These are phyloP conservation scores for Fusarium tricinctum DNA, from an alignment of 2,329 filamentous ascomycete genomes.

Conservation along the genomic window DNA sequence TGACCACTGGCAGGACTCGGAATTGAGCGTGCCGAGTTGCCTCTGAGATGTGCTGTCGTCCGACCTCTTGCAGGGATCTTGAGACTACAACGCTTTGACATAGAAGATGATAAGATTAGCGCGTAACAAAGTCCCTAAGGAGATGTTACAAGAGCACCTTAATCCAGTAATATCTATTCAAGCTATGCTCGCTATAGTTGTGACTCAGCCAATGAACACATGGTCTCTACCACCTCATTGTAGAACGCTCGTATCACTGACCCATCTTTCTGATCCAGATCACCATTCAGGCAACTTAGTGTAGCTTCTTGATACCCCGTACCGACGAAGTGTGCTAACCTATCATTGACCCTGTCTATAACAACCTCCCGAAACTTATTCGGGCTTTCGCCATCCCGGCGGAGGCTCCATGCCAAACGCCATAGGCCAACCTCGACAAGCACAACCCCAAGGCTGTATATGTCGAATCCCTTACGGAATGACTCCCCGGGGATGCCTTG, in stretches of 20 bases:
- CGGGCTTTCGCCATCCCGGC: conserved; percentile 9
- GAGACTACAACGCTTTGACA: not conserved
- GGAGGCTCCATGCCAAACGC: conserved; percentile 3
- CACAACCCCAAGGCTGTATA: conserved; percentile 21
- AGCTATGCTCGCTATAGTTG: not conserved
- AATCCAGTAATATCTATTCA: not conserved
- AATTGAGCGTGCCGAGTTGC: no score
- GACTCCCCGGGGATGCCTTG: conserved; percentile 17
- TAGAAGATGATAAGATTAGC: not conserved
- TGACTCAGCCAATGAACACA: conserved; percentile 22
- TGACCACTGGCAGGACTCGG: not conserved
- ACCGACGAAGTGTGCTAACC: conserved; percentile 20
- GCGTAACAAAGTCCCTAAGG: conserved; percentile 9
- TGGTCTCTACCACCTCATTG: conserved; percentile 17
- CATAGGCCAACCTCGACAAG: conserved; percentile 21
- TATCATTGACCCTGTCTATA: not conserved
- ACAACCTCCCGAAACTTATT: conserved; percentile 5
- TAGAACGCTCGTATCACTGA: conserved; percentile 16
- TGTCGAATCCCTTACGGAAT: conserved; percentile 15
- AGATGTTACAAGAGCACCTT: not conserved
- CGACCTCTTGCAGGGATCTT: not conserved
- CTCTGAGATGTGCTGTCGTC: no score
- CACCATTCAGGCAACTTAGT: conserved; percentile 16
- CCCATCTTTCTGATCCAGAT: conserved; percentile 7
- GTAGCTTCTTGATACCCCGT: conserved; percentile 12